Percentiles rank a stretch among this genome's conserved stretches.
Conservation (phyloP, 176 grass and related monocot genomes). For the Juncus effusus region DNA sequence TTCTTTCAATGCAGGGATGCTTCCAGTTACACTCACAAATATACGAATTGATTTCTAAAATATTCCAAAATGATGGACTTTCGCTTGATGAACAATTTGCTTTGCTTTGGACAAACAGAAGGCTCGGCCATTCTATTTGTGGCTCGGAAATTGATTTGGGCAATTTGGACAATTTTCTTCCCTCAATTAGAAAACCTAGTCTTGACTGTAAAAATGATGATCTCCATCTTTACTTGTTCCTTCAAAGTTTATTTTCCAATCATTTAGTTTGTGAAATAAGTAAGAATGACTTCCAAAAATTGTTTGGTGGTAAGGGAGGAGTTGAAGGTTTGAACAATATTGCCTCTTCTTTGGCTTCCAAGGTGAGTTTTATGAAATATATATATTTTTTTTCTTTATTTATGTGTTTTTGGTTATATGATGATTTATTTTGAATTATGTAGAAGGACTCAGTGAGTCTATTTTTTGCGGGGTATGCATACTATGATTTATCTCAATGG, state of each 20-base stretch:
- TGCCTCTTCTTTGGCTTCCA: slow-evolving; percentile 55
- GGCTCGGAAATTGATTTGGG: slow-evolving; percentile 50
- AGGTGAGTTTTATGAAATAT: slow-evolving; percentile 59
- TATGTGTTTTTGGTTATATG: too few relatives aligned
- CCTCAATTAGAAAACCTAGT: too few relatives aligned
- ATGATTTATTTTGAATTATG: slow-evolving; percentile 33
- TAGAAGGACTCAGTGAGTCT: slow-evolving; percentile 36
- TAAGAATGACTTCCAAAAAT: too few relatives aligned
- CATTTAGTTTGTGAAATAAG: too few relatives aligned
- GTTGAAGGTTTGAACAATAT: slow-evolving; percentile 44
- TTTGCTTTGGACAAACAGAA: slow-evolving; percentile 6
- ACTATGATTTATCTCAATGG: slow-evolving; percentile 81
- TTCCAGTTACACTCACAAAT: slow-evolving; percentile 69
- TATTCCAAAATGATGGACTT: slow-evolving; percentile 52
- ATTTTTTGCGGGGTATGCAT: slow-evolving; percentile 63
- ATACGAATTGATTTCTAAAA: slow-evolving; percentile 56
- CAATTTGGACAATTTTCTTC: too few relatives aligned
- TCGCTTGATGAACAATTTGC: slow-evolving; percentile 51
- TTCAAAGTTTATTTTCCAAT: too few relatives aligned
- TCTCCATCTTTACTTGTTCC: too few relatives aligned
- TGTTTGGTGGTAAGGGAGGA: slow-evolving; percentile 25
- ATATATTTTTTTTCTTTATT: too few relatives aligned
- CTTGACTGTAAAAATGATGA: too few relatives aligned
- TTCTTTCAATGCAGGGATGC: slow-evolving; percentile 46
- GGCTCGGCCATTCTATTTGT: slow-evolving; percentile 78